Conservation (phyloP, 2,329 filamentous ascomycete species). For the Elsinoe perseae region DNA sequence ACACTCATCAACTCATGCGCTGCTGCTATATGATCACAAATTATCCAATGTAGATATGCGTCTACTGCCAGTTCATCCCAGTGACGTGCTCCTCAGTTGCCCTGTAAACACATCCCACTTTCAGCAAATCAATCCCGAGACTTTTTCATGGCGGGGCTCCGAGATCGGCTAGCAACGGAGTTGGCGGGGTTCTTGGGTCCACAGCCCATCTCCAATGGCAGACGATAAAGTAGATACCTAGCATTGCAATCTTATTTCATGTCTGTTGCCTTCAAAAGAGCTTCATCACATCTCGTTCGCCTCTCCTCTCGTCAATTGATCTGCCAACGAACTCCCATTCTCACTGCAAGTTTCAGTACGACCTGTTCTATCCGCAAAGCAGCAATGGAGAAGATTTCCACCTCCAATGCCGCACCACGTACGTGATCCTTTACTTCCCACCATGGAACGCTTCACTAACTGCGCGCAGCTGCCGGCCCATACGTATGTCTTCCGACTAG, state of each 20-base stretch:
- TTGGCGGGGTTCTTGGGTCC: conserved; percentile 4
- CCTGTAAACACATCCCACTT: neutral
- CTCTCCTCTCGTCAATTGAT: neutral
- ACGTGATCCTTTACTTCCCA: conserved; percentile 20
- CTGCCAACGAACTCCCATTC: too few species aligned
- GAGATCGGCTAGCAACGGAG: conserved; percentile 12
- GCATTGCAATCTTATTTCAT: neutral
- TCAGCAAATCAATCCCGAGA: conserved; percentile 1
- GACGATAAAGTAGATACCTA: neutral
- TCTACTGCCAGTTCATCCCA: neutral
- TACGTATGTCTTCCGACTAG: conserved; percentile 31
- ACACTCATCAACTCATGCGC: too few species aligned
- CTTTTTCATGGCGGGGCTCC: conserved; percentile 5
- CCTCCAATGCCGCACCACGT: conserved; percentile 36
- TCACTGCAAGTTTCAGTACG: conserved; percentile 5
- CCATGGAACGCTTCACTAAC: neutral
- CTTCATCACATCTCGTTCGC: neutral
- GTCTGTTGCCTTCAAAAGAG: conserved; percentile 9
- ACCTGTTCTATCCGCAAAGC: conserved; percentile 27
- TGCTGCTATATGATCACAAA: too few species aligned
- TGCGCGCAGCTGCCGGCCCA: conserved; percentile 33
- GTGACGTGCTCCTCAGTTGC: neutral
- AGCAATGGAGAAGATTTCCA: conserved; percentile 37
- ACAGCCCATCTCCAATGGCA: conserved; percentile 1
- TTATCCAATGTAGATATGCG: too few species aligned